Percentiles rank a stretch among this genome's conserved stretches.
Conservation (phyloP, 2,329 filamentous ascomycete species). For the Zasmidium angulare region DNA sequence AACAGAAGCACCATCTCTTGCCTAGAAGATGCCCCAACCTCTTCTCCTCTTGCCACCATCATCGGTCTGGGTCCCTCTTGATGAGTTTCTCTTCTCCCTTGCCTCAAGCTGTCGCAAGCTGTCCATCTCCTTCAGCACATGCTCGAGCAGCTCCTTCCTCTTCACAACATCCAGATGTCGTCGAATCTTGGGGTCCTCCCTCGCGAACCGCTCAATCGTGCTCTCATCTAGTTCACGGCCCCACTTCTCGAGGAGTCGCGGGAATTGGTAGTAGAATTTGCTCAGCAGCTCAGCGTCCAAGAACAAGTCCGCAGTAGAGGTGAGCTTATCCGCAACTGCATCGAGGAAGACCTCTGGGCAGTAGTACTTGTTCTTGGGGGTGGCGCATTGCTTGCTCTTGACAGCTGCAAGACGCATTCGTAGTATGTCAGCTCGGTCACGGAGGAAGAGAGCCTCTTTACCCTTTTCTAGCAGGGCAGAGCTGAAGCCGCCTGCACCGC, state of each 20-base stretch:
- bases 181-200: conserved; percentile 87
- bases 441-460: conserved; percentile 89
- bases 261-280: conserved; percentile 97
- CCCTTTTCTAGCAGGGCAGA: conserved; percentile 75
- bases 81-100: conserved; percentile 59
- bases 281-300: conserved; percentile 94
- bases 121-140: conserved; percentile 95
- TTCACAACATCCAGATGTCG: conserved; percentile 88
- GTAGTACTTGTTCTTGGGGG: conserved; percentile 86
- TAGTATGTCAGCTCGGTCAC: conserved; percentile 85
- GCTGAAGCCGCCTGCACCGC: conserved; percentile 91
- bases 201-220: conserved; percentile 85
- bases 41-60: conserved; percentile 29
- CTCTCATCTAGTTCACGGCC: conserved; percentile 69
- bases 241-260: conserved; percentile 82
- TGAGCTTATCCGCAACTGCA: conserved; percentile 90
- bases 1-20: background rate
- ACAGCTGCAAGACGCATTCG: conserved; percentile 85
- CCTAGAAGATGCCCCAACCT: conserved; percentile 36
- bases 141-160: conserved; percentile 86
- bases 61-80: conserved; percentile 37
- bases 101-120: conserved; percentile 80
- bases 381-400: conserved; percentile 85
- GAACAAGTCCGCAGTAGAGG: conserved; percentile 92
- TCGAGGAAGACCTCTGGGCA: conserved; percentile 98